Evolutionary conservation across 306 rosid genomes (phyloP).

Genomic region (Vigna nakashimae): DNA sequence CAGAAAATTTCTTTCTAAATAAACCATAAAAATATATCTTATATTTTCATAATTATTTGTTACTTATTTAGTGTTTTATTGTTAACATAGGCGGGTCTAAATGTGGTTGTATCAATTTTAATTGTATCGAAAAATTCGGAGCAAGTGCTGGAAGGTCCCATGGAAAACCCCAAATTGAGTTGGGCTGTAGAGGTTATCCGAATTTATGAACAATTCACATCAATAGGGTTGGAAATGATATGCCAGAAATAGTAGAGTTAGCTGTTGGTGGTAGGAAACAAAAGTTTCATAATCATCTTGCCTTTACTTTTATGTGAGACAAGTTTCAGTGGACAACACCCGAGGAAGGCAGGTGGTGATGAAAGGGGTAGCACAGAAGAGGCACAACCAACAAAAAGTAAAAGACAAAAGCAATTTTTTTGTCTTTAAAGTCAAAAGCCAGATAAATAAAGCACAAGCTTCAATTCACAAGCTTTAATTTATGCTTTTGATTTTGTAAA

Average conservation of each 20-base stretch:
- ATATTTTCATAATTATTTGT: no score
- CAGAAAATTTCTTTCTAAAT: no score
- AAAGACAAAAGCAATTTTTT: constrained; percentile 32
- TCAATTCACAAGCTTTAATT: not conserved
- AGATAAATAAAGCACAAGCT: not conserved
- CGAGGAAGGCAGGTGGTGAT: constrained; percentile 12
- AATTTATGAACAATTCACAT: not conserved
- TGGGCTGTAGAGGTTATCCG: not conserved
- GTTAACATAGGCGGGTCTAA: no score
- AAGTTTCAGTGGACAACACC: constrained; percentile 28
- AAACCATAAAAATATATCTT: no score
- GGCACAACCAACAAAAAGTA: constrained; percentile 32
- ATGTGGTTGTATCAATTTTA: not conserved
- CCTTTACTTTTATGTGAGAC: constrained; percentile 32
- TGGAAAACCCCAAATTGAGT: not conserved
- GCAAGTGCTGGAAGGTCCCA: not conserved
- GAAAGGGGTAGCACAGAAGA: constrained; percentile 31
- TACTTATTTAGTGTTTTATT: no score
- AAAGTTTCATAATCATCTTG: constrained; percentile 24
- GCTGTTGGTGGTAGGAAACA: not conserved
- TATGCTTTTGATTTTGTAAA: not conserved
- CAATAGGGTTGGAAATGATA: constrained; percentile 4
- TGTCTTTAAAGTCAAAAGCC: constrained; percentile 31
- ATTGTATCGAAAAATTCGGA: not conserved
- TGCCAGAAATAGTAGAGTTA: not conserved